Evolutionary conservation across 345 rosid species (phyloP), one percentile per base, ranked within the genome.

Genomic region (Eucalyptus sp.): DNA sequence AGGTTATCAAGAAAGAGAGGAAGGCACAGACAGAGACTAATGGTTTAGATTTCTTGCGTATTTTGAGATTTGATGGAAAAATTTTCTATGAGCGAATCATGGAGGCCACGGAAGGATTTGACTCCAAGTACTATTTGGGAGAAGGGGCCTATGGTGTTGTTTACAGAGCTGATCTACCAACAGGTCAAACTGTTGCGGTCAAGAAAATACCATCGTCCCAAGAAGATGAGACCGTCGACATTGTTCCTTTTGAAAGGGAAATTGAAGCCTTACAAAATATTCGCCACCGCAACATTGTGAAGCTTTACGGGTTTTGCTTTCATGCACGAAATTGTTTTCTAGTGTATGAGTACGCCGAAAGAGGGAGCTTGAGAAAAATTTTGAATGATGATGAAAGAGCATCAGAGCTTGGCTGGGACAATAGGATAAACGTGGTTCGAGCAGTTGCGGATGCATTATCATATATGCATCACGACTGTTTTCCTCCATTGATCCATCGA

Each of bases 41-140:
- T 3, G 50, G 5, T 50, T 46, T 46, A 31, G 54, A 88, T 31
- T 71, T 49, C 43, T 79, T 86, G 31, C 7, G 6, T 1, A 43
- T 90, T 52, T 22, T 76, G 87, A 79, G 51, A 29, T 76, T 80
- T 86, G 91, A 89, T 79, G 91, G 93, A 2, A 90, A 83, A 76
- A 7, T 37, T 80, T 49, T 89, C 50, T 56, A 86, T 16, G 31
- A 50, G 49, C 71, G 3, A 46, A 91, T 91, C 29, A 9, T 88
- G 12, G 68, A 83, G 15, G 88, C 90, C 66, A 91, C 90, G 0
- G 58, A 86, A 33, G 54, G 87, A n/a, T 90, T 90, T 62, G 24
- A 86, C 81, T 54, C 52, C 60, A 87, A 64, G 25, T 86, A 56
- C 31, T 89, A 87, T 89, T 84, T 90, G 16, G 90, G 91, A 50